A percentile compares a stretch with the other conserved stretches of the same genome.
Conservation (phyloP, 495 filamentous ascomycete species). For the Trichoderma gamsii region DNA sequence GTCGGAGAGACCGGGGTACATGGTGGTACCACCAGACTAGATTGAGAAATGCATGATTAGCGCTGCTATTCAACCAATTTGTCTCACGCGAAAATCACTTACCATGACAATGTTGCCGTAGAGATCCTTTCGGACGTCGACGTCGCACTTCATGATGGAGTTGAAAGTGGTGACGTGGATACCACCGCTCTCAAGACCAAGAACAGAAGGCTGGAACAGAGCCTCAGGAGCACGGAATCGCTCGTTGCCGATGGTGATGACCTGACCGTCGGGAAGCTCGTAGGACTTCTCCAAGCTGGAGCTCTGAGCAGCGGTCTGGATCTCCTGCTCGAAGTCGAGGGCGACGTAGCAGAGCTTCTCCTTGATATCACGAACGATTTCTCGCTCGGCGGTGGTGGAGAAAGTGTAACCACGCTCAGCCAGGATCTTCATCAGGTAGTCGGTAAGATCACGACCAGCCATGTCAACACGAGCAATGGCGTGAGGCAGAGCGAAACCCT, state of each 20-base stretch:
- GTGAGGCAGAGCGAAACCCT: constrained; percentile 98
- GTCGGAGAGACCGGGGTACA: constrained; percentile 99
- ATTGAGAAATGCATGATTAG: constrained; percentile 18
- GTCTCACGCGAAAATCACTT: constrained; percentile 33
- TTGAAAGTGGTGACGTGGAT: constrained; percentile 99
- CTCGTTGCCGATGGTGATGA: constrained; percentile 99
- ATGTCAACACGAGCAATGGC: constrained; percentile 99
- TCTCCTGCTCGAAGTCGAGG: constrained; percentile 99
- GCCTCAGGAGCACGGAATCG: constrained; percentile 99
- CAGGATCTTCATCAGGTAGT: constrained; percentile 99
- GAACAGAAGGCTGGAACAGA: constrained; percentile 96
- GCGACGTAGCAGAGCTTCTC: constrained; percentile 99
- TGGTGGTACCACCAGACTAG: constrained; percentile 95
- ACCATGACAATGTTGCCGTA: constrained; percentile 99
- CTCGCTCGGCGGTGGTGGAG: constrained; percentile 99
- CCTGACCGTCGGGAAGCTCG: constrained; percentile 98
- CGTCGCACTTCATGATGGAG: constrained; percentile 99
- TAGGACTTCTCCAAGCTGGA: constrained; percentile 99
- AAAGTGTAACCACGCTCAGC: constrained; percentile 99
- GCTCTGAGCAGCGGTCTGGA: constrained; percentile 95
- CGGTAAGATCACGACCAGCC: constrained; percentile 98
- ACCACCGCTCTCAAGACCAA: constrained; percentile 96
- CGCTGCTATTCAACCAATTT: neutral
- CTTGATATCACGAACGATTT: constrained; percentile 99
- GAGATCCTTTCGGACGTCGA: constrained; percentile 98